These are phyloP conservation scores for Forsythia viridissima DNA, from an alignment of 257 asterid species.

Conservation along the genomic window DNA sequence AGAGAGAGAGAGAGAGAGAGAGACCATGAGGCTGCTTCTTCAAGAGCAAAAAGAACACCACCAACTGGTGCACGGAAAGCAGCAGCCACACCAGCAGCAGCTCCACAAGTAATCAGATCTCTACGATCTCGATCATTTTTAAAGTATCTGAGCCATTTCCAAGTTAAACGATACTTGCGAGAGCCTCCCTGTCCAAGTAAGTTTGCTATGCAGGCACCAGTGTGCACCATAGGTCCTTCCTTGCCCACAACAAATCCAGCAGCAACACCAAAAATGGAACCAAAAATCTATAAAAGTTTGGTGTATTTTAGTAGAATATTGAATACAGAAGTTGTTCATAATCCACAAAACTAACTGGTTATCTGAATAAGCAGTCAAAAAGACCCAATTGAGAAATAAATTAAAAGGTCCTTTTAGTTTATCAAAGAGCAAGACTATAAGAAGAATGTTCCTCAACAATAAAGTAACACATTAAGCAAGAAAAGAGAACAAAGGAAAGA, in stretches of 20 bases:
- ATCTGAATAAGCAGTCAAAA: background rate
- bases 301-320: background rate
- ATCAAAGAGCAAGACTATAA: background rate
- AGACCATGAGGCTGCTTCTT: slow-evolving; percentile 99
- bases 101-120: slow-evolving; percentile 98
- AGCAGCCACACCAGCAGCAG: slow-evolving; percentile 99
- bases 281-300: slow-evolving; percentile 62
- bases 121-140: slow-evolving; percentile 94
- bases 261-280: slow-evolving; percentile 90
- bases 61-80: slow-evolving; percentile 99
- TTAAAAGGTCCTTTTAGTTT: background rate
- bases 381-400: background rate
- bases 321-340: background rate
- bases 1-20: slow-evolving; percentile 29
- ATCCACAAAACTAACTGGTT: background rate
- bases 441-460: background rate
- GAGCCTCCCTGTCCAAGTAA: slow-evolving; percentile 99
- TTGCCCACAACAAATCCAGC: slow-evolving; percentile 99
- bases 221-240: slow-evolving; percentile 99
- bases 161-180: slow-evolving; percentile 89
- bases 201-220: slow-evolving; percentile 97
- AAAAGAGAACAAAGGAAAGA: background rate
- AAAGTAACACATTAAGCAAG: background rate
- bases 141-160: slow-evolving; percentile 92
- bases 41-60: slow-evolving; percentile 98